These are phyloP conservation scores for Euphrasia confusa DNA, from an alignment of 257 asterid species.

Conservation along the genomic window DNA sequence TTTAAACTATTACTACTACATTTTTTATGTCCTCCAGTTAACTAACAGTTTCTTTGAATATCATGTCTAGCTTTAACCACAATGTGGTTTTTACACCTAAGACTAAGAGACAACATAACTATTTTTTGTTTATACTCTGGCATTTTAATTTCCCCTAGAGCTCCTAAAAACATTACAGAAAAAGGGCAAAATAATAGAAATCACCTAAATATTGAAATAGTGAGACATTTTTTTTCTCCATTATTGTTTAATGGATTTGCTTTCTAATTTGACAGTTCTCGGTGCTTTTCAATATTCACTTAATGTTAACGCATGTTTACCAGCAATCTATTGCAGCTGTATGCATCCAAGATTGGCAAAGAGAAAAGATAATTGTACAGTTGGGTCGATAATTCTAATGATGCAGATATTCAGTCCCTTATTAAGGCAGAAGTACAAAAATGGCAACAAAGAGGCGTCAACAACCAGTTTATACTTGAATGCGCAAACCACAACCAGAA, in stretches of 20 bases:
- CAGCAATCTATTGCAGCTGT: slow-evolving; percentile 85
- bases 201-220: no score
- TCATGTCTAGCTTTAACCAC: slow-evolving; percentile 2
- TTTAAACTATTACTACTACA: background rate
- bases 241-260: no score
- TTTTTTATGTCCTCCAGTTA: background rate
- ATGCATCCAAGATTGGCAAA: slow-evolving; percentile 35
- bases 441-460: no score
- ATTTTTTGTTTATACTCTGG: slow-evolving; percentile 8
- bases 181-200: background rate
- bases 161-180: background rate
- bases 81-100: slow-evolving; percentile 7
- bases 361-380: no score
- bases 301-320: slow-evolving; percentile 62
- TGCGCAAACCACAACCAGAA: no score
- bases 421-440: no score
- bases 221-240: no score
- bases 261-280: no score
- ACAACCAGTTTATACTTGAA: no score
- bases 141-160: slow-evolving; percentile 8
- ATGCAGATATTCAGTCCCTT: no score
- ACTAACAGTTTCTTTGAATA: slow-evolving; percentile 2
- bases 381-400: no score
- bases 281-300: slow-evolving; percentile 6
- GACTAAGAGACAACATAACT: slow-evolving; percentile 15